Base-by-base conservation (phyloP, 345 rosid genomes). In the Melastoma malabathricum region DNA sequence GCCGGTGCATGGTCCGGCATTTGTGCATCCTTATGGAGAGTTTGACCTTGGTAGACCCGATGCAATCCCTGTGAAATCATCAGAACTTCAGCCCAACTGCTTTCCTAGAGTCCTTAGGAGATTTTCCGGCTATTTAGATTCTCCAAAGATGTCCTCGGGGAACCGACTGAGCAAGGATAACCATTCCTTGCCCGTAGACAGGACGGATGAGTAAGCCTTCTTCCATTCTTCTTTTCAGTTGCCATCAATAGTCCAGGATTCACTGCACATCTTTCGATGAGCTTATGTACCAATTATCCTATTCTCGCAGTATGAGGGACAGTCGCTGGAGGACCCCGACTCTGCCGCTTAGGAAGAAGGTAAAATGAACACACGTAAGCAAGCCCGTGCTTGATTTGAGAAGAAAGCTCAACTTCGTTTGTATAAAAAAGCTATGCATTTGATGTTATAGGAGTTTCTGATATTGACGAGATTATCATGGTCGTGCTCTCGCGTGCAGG, bases 311-410 rank as follows among this genome's bases (percentile, higher is more conserved):
- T 56, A 3, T 15, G 39, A 69, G 68, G 63, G 82, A 78, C 60
- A 61, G 63, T 55, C 76, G 96, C 57, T 83, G 94, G 96, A 78
- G 75, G 65, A 79, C 80, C 29, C 78, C 83, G 0, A 46, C 53
- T 19, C 65, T 71, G 65, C 74, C 78, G 1, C 18, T 62, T 46
- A 60, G 59, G 57, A 76, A 82, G 94, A 73, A 71, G 48, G 18
- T 16, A 27, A 12, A 10, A 5, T 29, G 47, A 56, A n/a, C 17
- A 13, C 2, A 15, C n/a, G n/a, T n/a, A n/a, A n/a, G n/a, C 5
- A 19, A 41, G 23, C 34, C 20, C 14, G 5, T 13, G 18, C 14
- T 16, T 23, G 13, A 12, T 39, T 46, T 23, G 44, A 7, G 10
- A 22, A 15, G 10, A 29, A 29, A 4, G 2, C 38, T 29, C 38